These are phyloP conservation scores for Prinsepia uniflora DNA, from an alignment of 306 rosid genomes.

Conservation along the genomic window DNA sequence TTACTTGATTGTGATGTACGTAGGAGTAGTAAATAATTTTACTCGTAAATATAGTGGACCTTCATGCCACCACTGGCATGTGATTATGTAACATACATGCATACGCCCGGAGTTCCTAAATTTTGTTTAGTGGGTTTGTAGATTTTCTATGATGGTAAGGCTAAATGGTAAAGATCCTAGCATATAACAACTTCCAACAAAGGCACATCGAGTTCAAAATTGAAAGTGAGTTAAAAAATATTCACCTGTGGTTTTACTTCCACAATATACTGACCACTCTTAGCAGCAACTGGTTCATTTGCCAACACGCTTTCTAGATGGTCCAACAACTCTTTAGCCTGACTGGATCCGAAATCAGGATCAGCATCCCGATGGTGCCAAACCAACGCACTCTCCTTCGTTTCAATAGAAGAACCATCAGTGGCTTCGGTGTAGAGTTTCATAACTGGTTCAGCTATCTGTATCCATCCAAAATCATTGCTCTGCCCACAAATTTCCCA, in stretches of 20 bases:
- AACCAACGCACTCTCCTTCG: slow-evolving; percentile 61
- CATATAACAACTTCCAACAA: not conserved
- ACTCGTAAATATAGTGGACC: not conserved
- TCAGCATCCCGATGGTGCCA: slow-evolving; percentile 79
- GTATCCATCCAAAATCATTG: slow-evolving; percentile 53
- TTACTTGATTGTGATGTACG: not conserved
- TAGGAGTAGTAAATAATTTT: not conserved
- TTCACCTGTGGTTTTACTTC: slow-evolving; percentile 75
- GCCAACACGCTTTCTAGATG: slow-evolving; percentile 68
- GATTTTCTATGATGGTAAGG: not conserved
- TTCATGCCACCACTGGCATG: not conserved
- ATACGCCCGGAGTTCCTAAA: not conserved
- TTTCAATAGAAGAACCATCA: slow-evolving; percentile 60
- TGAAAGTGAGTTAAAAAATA: not conserved
- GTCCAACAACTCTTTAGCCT: slow-evolving; percentile 67
- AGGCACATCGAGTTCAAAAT: not conserved
- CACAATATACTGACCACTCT: slow-evolving; percentile 62
- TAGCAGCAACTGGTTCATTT: slow-evolving; percentile 64
- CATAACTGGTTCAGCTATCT: slow-evolving; percentile 67
- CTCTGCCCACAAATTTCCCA: slow-evolving; percentile 57
- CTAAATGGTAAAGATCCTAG: not conserved
- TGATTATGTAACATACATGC: not conserved
- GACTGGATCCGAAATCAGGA: slow-evolving; percentile 60
- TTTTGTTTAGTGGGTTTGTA: not conserved
- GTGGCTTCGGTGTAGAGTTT: slow-evolving; percentile 60